Percentiles rank a stretch among this genome's conserved stretches.
phyloP scores from a whole-genome alignment of 768 basidiomycete species.

The Leccinum aurantiacum region DNA sequence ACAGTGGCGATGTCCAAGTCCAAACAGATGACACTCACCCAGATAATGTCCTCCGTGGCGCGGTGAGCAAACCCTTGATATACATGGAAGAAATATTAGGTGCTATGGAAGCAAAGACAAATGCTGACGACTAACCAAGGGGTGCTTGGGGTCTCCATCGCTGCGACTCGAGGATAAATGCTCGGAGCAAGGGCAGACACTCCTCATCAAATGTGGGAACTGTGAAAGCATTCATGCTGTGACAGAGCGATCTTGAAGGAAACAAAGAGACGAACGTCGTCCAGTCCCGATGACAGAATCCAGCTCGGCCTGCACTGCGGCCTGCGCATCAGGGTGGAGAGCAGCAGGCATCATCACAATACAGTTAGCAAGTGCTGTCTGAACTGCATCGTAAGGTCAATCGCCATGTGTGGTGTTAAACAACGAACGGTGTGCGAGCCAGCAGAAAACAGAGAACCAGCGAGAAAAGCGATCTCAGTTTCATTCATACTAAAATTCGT shows the following conservation, averaged over 20 bases:
- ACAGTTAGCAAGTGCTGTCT: conserved; percentile 50
- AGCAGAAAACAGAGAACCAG: conserved; percentile 57
- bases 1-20: neutral
- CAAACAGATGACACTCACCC: conserved; percentile 8
- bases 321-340: conserved; percentile 47
- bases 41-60: conserved; percentile 18
- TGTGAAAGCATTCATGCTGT: conserved; percentile 6
- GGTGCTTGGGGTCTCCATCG: conserved; percentile 34
- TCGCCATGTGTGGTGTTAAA: neutral
- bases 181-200: conserved; percentile 30
- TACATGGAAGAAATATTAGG: neutral
- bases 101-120: neutral
- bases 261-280: conserved; percentile 3
- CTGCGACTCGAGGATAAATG: conserved; percentile 36
- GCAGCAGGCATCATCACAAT: conserved; percentile 49
- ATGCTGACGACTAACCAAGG: conserved; percentile 15
- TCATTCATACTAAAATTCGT: conserved; percentile 47
- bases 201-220: conserved; percentile 36
- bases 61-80: conserved; percentile 12
- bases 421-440: conserved; percentile 47
- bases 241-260: neutral
- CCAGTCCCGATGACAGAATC: conserved; percentile 45
- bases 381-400: neutral
- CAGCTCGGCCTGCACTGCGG: conserved; percentile 50
- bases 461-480: conserved; percentile 55